Evolutionary conservation across 164 flowering plant species (phyloP).

Genomic region (Aristolochia contorta): DNA sequence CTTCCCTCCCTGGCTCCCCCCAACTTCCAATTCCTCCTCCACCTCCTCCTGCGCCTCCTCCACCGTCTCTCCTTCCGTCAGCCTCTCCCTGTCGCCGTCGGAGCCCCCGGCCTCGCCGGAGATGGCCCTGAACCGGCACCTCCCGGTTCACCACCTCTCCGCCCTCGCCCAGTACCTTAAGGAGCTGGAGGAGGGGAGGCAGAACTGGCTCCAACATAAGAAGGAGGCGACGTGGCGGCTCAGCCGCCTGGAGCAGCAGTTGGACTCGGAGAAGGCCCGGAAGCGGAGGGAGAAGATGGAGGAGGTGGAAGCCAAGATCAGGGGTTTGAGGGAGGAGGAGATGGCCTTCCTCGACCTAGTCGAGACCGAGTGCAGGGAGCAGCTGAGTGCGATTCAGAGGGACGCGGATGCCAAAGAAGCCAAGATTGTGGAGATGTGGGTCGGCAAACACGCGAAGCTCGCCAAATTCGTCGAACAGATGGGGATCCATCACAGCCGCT

Average conservation of each 20-base stretch:
- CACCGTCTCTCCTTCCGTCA: constrained; percentile 19
- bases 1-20: constrained; percentile 18
- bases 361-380: constrained; percentile 24
- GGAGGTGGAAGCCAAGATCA: constrained; percentile 28
- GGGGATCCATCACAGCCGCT: constrained; percentile 11
- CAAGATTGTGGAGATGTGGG: constrained; percentile 27
- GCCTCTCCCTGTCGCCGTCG: constrained; percentile 14
- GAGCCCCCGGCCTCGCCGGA: constrained; percentile 9
- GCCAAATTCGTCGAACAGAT: constrained; percentile 23
- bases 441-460: constrained; percentile 20
- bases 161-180: constrained; percentile 16
- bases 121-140: background rate
- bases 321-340: constrained; percentile 28
- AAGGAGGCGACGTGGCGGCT: constrained; percentile 38
- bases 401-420: constrained; percentile 32
- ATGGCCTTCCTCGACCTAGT: constrained; percentile 13
- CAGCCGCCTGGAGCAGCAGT: constrained; percentile 34
- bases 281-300: constrained; percentile 33
- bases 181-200: constrained; percentile 32
- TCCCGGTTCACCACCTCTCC: constrained; percentile 11
- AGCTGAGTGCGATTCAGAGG: constrained; percentile 17
- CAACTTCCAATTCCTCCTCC: constrained; percentile 12
- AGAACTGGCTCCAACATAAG: constrained; percentile 29
- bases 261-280: constrained; percentile 34
- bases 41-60: constrained; percentile 10